Base-by-base conservation (phyloP, 306 rosid species). In the Rosa chinensis region DNA sequence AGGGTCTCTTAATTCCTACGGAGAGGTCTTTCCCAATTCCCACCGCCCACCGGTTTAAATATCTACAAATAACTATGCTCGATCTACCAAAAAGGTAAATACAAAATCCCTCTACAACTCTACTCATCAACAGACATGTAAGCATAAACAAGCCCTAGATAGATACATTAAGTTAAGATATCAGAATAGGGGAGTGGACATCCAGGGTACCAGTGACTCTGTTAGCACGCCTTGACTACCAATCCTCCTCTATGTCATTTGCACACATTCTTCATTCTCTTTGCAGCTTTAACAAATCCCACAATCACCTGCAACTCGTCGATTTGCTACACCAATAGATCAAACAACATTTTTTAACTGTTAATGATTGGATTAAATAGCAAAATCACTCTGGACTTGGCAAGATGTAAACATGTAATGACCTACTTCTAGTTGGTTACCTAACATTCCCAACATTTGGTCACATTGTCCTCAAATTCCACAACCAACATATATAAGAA, bases 271-370 rank as follows among this genome's bases (percentile, higher is more conserved):
- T 93, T 95, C 74, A 93, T 83, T 81, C 86, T 90, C 96, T 89
- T 95, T 8, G 99, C 99, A 55, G 99, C 96, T 81, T 95, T 84
- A 21, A 95, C 99, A 82, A 95, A 95, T 69, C 99, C 99, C 86
- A 84, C 72, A 64, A 95, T 93, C 40, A 93, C 99, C 91, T 95
- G 97, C 91, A 93, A 82, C 96, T 95, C 99, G 79, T 95, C 99
- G 89, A 95, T 86, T 95, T 91, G 97, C 99, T 95, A 81, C 87
- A 77, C 76, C 66, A 71, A 48, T 23, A 74, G 40, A 82, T 37
- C 43, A 72, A 77, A 59, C 62, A 37, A 72, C 37, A 59, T 66
- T 72, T 64, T 47, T 42, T 10, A 69, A 52, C 47, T 72, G 85
- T 70, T 35, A 62, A 72, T 20, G 18, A 43, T 55, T 39, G 50